Evolutionary conservation across 2,329 filamentous ascomycete genomes (phyloP), one percentile per base, ranked within the genome.

Genomic region (Fusarium setosum): DNA sequence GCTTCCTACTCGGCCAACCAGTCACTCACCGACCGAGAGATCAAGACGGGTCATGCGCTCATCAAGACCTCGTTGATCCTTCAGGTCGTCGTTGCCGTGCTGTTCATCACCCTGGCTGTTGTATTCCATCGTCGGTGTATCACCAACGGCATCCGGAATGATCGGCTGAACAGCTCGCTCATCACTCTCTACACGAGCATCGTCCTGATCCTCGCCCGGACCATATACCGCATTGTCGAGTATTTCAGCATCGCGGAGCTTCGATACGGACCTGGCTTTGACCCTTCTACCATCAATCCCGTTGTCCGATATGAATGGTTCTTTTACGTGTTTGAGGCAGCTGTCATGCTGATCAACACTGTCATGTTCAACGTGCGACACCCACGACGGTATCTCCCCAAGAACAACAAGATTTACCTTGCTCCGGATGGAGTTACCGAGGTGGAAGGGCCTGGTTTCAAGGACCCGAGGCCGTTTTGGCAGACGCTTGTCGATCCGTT

Each of bases 211-310:
- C 74, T 83, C 7, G 72, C 79, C 2, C 82, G 87, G 20, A 89
- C 86, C 54, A 80, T 89, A 55, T 90, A 82, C 70, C 83, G 87
- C 8, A 79, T 85, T 0, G 79, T 87, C n/a, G 86, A 90, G 73
- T 88, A 86, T 75, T 88, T 87, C 63, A 80, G 78, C 49, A 71
- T 84, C n/a, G 76, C 81, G 0, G 73, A 83, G 12, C 75, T 78
- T 20, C 76, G 76, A 7, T 77, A 74, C 40, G 75, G 78, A 26
- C 71, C 79, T 9, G 75, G 72, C 4, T 75, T 81, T 45, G 79
- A 81, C 32, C 73, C 75, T 4, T 65, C 50, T 26, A 69, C 65
- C 2, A 62, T 84, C 2, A 81, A 78, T 11, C 80, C 83, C 0
- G 74, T 86, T 20, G 59, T 88, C n/a, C 79, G 84, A 20, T 84